These are phyloP conservation scores for Acacia pycnantha DNA, from an alignment of 331 rosid species.

Conservation along the genomic window DNA sequence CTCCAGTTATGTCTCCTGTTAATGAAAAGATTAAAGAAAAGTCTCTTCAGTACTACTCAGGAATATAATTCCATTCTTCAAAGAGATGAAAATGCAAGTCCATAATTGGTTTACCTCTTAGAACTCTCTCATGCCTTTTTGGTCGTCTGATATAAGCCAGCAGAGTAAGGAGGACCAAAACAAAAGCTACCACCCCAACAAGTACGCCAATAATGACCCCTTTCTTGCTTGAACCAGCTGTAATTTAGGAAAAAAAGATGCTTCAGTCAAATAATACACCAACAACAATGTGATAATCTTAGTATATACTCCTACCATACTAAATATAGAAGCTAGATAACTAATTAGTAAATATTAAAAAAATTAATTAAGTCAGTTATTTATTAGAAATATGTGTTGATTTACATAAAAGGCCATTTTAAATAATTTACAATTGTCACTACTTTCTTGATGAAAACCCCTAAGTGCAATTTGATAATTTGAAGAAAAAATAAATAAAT, in stretches of 20 bases:
- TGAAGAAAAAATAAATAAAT: no score
- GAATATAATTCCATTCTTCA: background rate
- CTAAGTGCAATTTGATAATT: no score
- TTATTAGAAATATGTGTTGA: no score
- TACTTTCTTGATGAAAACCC: no score
- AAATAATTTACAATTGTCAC: no score
- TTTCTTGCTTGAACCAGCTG: background rate
- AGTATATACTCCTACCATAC: background rate
- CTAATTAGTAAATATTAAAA: no score
- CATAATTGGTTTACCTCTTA: background rate
- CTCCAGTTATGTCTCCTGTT: background rate
- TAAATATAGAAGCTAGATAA: background rate
- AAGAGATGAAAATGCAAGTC: background rate
- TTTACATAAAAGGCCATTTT: no score
- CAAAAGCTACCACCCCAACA: background rate
- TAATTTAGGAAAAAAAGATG: background rate
- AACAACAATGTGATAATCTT: background rate
- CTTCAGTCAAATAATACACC: background rate
- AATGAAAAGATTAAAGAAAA: background rate
- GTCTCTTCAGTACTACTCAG: background rate
- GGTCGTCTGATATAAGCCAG: background rate
- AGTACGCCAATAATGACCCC: background rate
- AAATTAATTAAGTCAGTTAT: no score
- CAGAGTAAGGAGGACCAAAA: background rate
- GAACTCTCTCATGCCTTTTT: background rate